Base-by-base conservation (phyloP, 2,329 filamentous ascomycete genomes). In the Ophiostoma sp. region DNA sequence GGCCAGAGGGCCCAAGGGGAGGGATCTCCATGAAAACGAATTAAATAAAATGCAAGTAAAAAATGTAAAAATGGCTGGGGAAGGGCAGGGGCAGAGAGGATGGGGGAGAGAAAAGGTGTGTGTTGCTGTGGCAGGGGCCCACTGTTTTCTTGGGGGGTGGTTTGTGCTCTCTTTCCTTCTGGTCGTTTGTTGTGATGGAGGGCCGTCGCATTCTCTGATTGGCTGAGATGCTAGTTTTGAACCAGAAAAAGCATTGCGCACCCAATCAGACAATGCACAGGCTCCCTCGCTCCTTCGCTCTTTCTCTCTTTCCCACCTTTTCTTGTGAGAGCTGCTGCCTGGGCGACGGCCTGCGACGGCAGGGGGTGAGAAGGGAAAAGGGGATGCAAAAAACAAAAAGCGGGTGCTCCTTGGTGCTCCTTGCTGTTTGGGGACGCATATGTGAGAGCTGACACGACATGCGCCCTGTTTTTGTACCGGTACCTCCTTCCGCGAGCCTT, bases 231-330 rank as follows among this genome's bases (percentile, higher is more conserved):
- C 31, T 33, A 12, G n/a, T 19, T 19, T 39, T 69, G 22, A 19
- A 36, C 28, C 28, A 36, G 36, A 50, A 19, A 4, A 25, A 66
- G 17, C 15, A n/a, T 69, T 72, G 66, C 64, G 73, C 73, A 33
- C n/a, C 73, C 66, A 74, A 74, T 74, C 57, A 74, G 36, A 71
- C 39, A 50, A 48, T 36, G 68, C 48, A 22, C 61, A 45, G 59
- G 36, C 57, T n/a, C 57, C 33, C 57, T 45, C 36, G 36, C 36
- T 45, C 48, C 70, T 42, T 66, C 45, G 70, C 45, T 57, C 50
- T 25, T 25, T 55, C 50, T 7, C 50, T 22, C 22, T 22, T 42
- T 42, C 61, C n/a, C n/a, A 28, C 36, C 11, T 45, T 22, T 39
- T 61, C 22, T 45, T 36, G 12, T 45, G 22, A 45, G 70, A 39